These are phyloP conservation scores for Talaromyces marneffei DNA, from an alignment of 2,329 filamentous ascomycete species.

Conservation along the genomic window DNA sequence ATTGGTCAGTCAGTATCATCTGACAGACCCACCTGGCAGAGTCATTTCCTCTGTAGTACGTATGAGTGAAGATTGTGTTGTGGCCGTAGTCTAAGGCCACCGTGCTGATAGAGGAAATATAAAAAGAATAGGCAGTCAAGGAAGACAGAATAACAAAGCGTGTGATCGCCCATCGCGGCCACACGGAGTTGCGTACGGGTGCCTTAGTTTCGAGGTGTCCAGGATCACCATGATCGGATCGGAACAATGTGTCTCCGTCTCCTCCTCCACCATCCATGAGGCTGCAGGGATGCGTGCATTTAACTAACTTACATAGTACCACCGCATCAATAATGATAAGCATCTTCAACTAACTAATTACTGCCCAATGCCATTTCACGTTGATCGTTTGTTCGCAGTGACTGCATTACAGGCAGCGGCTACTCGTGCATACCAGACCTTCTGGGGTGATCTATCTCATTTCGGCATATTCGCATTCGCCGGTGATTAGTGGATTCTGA, in stretches of 20 bases:
- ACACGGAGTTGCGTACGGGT: neutral
- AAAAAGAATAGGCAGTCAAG: neutral
- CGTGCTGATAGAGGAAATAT: neutral
- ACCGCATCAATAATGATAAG: neutral
- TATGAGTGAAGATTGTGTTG: neutral
- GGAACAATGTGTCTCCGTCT: neutral
- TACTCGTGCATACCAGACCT: neutral
- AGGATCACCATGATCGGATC: neutral
- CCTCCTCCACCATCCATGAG: neutral
- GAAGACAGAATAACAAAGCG: neutral
- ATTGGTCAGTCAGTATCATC: conserved; percentile 1
- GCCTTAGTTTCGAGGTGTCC: neutral
- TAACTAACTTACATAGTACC: too few species aligned
- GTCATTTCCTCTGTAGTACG: neutral
- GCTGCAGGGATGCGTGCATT: neutral
- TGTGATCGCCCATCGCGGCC: neutral
- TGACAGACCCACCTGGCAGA: neutral
- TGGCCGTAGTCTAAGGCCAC: neutral
- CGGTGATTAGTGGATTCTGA: neutral
- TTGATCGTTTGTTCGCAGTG: neutral
- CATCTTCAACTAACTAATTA: neutral
- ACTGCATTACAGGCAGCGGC: neutral
- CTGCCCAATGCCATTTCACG: neutral
- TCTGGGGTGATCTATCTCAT: neutral
- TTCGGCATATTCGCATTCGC: neutral